These are phyloP conservation scores for Pseudogymnoascus sp. DNA, from an alignment of 2,329 filamentous ascomycete genomes.

Conservation along the genomic window DNA sequence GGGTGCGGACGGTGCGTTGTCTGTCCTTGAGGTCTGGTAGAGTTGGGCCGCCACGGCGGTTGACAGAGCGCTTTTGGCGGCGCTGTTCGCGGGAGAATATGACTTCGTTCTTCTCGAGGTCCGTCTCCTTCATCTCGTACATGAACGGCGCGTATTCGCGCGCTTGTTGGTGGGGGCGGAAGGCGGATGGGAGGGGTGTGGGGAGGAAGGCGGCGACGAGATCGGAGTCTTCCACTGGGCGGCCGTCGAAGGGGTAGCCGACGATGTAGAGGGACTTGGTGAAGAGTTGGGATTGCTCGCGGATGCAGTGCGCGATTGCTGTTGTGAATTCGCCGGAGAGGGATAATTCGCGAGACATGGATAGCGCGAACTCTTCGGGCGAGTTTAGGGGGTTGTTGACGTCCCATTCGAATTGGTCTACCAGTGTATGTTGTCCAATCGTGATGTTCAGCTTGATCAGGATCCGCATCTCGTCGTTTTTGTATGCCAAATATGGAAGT, in stretches of 20 bases:
- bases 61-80: slow-evolving; percentile 90
- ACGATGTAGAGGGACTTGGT: slow-evolving; percentile 88
- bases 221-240: slow-evolving; percentile 87
- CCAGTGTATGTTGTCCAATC: slow-evolving; percentile 85
- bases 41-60: slow-evolving; percentile 82
- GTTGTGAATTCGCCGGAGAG: slow-evolving; percentile 94
- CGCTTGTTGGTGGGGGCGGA: slow-evolving; percentile 83
- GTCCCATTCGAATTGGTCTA: slow-evolving; percentile 99
- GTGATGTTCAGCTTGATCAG: slow-evolving; percentile 95
- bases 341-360: slow-evolving; percentile 83
- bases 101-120: slow-evolving; percentile 82
- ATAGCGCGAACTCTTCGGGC: slow-evolving; percentile 84
- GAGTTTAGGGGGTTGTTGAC: slow-evolving; percentile 93
- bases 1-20: slow-evolving; percentile 83
- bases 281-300: slow-evolving; percentile 91
- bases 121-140: slow-evolving; percentile 86
- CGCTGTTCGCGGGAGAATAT: slow-evolving; percentile 91
- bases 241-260: slow-evolving; percentile 89
- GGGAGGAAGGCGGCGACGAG: slow-evolving; percentile 77
- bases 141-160: slow-evolving; percentile 92
- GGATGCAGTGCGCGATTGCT: slow-evolving; percentile 94
- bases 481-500: slow-evolving; percentile 86
- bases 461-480: slow-evolving; percentile 98
- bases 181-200: slow-evolving; percentile 72
- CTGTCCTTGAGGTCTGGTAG: slow-evolving; percentile 94